Base-by-base conservation (phyloP, 2,329 filamentous ascomycete genomes). In the Hortaea werneckii region DNA sequence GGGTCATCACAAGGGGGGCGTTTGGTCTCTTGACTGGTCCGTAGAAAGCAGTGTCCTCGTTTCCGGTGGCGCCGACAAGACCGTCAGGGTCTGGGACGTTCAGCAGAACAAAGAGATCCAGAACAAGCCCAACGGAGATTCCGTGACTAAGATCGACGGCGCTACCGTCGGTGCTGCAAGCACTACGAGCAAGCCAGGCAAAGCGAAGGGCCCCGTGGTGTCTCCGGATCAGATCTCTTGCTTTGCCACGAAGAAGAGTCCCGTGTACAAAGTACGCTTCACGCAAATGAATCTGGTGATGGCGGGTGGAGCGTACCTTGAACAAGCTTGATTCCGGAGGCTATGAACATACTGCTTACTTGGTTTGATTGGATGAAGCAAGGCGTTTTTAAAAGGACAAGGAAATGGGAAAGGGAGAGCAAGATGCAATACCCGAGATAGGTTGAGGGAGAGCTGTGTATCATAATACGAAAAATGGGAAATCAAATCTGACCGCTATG, bases 241-340 rank as follows among this genome's bases (percentile, higher is more conserved):
- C 1, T 96, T 95, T 62, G 82, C 87, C 0, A 96, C 92, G 4
- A 98, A 98, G 77, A 95, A 94, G 69, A 90, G 85, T 11, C 89
- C 90, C 0, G 86, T 96, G 8, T 86, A 94, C 67, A 92, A 90
- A 67, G 89, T 94, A 44, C 80, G 84, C 59, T 95, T 95, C 59
- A 96, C 92, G 3, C 76, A 87, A 50, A 95, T 95, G 87, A 98
- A 98, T 63, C 67, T 96, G 54, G 83, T 95, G 9, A 74, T 96
- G 50, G 88, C 88, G 20, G 87, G 85, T 40, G 87, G 89, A 37
- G 77, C 77, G 34, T 82, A 80, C 65, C 60, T 82, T 60, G 20
- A 58, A 48, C 37, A 12, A 13, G 37, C 37, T n/a, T 39, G 20
- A 20, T 20, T 20, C 20, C 20, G 20, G 20, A 20, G 20, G 20